Conservation (phyloP, 164 flowering plant species). For the Berberis thunbergii region DNA sequence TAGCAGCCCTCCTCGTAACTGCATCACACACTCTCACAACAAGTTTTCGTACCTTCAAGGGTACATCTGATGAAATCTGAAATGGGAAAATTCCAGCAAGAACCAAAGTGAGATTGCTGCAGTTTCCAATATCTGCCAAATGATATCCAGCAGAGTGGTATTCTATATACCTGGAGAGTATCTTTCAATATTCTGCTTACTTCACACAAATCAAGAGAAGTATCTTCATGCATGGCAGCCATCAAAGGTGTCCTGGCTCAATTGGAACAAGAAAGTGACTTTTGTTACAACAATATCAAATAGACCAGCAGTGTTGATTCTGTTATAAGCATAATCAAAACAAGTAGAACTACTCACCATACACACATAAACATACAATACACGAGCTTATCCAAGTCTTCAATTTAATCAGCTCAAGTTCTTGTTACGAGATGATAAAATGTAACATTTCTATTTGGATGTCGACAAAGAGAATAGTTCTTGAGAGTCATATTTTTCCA, state of each 20-base stretch:
- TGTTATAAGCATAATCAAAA: too few relatives aligned
- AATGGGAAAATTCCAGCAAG: neutral
- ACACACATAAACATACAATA: too few relatives aligned
- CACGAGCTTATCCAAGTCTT: too few relatives aligned
- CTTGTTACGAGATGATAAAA: too few relatives aligned
- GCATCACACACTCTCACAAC: constrained; percentile 73
- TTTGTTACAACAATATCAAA: too few relatives aligned
- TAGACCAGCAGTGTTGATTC: too few relatives aligned
- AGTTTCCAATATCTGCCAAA: neutral
- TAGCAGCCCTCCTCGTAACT: constrained; percentile 78
- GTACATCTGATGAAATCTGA: constrained; percentile 50
- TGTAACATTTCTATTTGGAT: too few relatives aligned
- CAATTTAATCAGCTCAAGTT: too few relatives aligned
- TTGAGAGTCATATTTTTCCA: too few relatives aligned
- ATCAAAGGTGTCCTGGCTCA: constrained; percentile 52
- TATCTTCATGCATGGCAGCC: constrained; percentile 85
- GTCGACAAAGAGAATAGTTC: too few relatives aligned
- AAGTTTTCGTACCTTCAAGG: constrained; percentile 63
- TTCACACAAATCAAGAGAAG: constrained; percentile 59
- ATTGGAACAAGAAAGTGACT: neutral
- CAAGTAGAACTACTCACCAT: too few relatives aligned
- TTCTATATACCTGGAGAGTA: constrained; percentile 40
- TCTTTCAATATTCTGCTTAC: constrained; percentile 63
- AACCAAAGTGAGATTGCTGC: neutral
- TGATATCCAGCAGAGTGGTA: neutral